phyloP scores from a whole-genome alignment of 495 filamentous ascomycete species.

The Podospora fimiseda region DNA sequence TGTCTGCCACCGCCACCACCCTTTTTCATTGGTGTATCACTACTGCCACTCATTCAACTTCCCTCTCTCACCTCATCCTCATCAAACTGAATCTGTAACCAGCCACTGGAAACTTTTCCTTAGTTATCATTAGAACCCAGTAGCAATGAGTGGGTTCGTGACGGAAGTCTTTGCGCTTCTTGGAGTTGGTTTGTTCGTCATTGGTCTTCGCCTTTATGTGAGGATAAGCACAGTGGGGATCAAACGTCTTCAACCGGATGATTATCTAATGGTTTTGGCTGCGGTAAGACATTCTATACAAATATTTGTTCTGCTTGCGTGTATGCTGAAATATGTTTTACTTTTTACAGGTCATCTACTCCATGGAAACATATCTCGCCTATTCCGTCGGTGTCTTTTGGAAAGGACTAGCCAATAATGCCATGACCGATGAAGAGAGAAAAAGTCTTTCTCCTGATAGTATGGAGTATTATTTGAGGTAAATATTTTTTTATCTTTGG shows the following conservation, averaged over 20 bases:
- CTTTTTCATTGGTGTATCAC: too few relatives aligned
- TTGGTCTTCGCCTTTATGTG: slow-evolving; percentile 43
- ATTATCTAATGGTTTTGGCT: slow-evolving; percentile 55
- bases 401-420: slow-evolving; percentile 52
- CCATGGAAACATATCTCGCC: slow-evolving; percentile 26
- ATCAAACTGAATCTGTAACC: too few relatives aligned
- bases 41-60: too few relatives aligned
- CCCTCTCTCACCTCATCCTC: too few relatives aligned
- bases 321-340: not conserved
- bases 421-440: slow-evolving; percentile 51
- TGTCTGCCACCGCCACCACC: too few relatives aligned
- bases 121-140: too few relatives aligned
- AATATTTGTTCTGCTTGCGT: too few relatives aligned
- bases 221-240: slow-evolving; percentile 48
- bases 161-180: slow-evolving; percentile 50
- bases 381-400: slow-evolving; percentile 34
- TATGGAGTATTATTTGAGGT: slow-evolving; percentile 41
- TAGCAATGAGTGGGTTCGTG: slow-evolving; percentile 37
- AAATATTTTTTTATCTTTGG: not conserved
- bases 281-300: slow-evolving; percentile 33
- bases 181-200: slow-evolving; percentile 42
- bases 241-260: slow-evolving; percentile 46
- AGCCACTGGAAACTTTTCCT: too few relatives aligned
- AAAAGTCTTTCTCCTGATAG: slow-evolving; percentile 36
- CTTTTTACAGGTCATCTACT: slow-evolving; percentile 34